Conservation (phyloP, 1,284 basidiomycete species). For the Tilletia horrida region DNA sequence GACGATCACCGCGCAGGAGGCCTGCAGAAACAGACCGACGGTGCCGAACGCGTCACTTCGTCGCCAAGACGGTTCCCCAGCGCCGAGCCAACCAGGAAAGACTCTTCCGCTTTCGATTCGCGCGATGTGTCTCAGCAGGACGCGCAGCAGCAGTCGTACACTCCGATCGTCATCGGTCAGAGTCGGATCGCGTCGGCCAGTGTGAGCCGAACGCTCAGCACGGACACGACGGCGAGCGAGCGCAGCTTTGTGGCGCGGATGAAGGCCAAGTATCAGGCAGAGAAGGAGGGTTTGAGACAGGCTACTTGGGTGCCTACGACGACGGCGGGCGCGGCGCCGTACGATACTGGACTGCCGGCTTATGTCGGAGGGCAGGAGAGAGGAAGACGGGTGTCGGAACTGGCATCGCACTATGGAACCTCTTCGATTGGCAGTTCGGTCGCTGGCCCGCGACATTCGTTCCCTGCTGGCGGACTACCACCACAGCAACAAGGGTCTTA, state of each 20-base stretch:
- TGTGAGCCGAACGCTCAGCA: constrained; percentile 42
- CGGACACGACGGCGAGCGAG: constrained; percentile 44
- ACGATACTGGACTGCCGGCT: not conserved
- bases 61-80: too few species aligned
- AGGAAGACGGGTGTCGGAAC: constrained; percentile 34
- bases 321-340: not conserved
- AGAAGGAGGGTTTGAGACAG: constrained; percentile 31
- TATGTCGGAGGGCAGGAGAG: constrained; percentile 9
- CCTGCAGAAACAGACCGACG: too few species aligned
- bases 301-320: not conserved
- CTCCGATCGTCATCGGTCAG: constrained; percentile 29
- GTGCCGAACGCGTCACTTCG: too few species aligned
- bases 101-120: too few species aligned
- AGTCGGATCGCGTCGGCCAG: constrained; percentile 33
- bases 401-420: constrained; percentile 24
- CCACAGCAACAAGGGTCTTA: not conserved
- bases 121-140: too few species aligned
- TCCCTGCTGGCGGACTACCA: not conserved
- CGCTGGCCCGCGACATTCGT: constrained; percentile 8
- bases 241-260: constrained; percentile 50
- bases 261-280: constrained; percentile 48
- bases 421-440: too few species aligned
- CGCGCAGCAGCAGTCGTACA: too few species aligned
- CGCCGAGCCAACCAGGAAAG: too few species aligned
- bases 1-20: too few species aligned